phyloP scores from a whole-genome alignment of 768 basidiomycete species.

The Suillus decipiens region DNA sequence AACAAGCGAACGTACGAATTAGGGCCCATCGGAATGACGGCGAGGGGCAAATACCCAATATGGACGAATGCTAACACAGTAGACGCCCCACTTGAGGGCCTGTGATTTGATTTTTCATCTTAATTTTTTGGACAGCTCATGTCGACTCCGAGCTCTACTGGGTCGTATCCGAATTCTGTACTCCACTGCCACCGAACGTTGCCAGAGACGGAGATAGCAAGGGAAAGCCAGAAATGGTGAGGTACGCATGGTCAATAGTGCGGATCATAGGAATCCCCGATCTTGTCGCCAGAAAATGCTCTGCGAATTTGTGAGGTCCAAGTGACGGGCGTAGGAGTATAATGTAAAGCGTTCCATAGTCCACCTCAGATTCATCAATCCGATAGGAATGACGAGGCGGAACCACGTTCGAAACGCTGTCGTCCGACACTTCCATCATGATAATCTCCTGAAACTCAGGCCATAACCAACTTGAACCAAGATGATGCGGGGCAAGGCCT shows the following conservation, averaged over 20 bases:
- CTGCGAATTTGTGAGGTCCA: not conserved
- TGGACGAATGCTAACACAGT: not conserved
- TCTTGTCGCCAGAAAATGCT: not conserved
- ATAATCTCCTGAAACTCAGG: not conserved
- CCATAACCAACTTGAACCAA: not conserved
- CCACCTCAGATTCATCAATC: not conserved
- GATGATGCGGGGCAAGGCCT: slow-evolving; percentile 12
- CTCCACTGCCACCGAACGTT: slow-evolving; percentile 1
- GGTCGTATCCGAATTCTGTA: not conserved
- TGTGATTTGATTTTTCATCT: not conserved
- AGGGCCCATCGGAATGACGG: not conserved
- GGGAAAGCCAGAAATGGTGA: not conserved
- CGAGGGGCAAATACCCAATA: not conserved
- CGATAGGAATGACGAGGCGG: not conserved
- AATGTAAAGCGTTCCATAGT: not conserved
- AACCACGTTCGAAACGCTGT: not conserved
- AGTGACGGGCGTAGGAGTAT: not conserved
- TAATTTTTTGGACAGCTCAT: not conserved
- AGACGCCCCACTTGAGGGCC: not conserved
- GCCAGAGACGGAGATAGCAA: not conserved
- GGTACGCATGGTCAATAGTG: not conserved
- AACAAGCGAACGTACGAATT: not conserved
- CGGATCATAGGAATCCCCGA: not conserved
- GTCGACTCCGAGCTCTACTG: not conserved
- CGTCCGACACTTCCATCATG: not conserved